Base-by-base conservation (phyloP, 345 rosid species). In the Psidium friedrichsthalianum region DNA sequence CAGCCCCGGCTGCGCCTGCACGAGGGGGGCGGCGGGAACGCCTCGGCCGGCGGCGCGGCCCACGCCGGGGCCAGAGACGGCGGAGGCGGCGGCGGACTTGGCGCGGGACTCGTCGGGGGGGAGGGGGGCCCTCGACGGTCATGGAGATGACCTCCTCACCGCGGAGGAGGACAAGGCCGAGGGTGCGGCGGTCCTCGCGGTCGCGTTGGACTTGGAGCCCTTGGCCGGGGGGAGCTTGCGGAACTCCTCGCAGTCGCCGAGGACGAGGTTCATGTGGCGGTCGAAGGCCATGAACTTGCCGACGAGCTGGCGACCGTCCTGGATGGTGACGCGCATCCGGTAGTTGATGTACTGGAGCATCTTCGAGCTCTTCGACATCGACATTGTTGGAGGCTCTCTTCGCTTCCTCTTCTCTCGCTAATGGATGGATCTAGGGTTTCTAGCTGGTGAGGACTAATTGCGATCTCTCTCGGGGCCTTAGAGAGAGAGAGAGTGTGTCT, bases 1-100 rank as follows among this genome's bases (percentile, higher is more conserved):
- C 15, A 98, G 94, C 5, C 99, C 99, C 47, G 99, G 99, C 92
- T 98, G 99, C 4, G 99, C 99, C 84, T 98, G 99, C 85, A 94
- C 87, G 13, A 95, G 95, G 3, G 99, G 98, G 27, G 94, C 98
- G 1, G 98, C 90, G 1, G 99, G 97, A 36, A 98, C 91, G 8
- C 99, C 99, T 15, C 99, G 98, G 1, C 99, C 99, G n/a, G 99
- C 99, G 9, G 98, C 98, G 51, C 99, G 98, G 5, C 99, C 99
- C 14, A 95, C 84, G 8, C 99, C 99, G 2, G 99, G 97, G n/a
- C 99, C 99, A 44, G 98, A 83, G 32, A 90, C 83, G 2, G 96
- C 98, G 15, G 89, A 59, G 3, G 93, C 98, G 2, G 94, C 85
- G 16, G 91, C 96, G 11, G 98, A 90, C 86, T 95, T 97, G 82